Evolutionary conservation across 1,284 basidiomycete species (phyloP), one percentile per base, ranked within the genome.

Genomic region (Ceratobasidium sp.): DNA sequence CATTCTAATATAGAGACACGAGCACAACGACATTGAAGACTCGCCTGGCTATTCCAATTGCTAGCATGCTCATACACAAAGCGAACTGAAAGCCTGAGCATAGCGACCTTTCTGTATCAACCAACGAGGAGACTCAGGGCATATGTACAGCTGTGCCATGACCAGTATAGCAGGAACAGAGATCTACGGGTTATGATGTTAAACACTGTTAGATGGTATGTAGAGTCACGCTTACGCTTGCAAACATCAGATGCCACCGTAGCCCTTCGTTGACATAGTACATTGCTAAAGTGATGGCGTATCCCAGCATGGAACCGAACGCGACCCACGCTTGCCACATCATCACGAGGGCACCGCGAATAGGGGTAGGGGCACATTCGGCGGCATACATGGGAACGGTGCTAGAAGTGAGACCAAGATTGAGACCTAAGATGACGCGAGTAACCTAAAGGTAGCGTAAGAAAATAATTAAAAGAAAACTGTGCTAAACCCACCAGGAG

Each of bases 311-410:
- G 77, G 91, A 91, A 63, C 90, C 91, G 76, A 92, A 92, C 0
- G 91, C 91, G 4, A 91, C 92, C 88, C 88, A 90, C 77, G 87
- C 85, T 79, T 89, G 87, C 85, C 82, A 82, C 84, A 89, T 89
- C 91, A 92, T 92, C 50, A 91, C 91, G 9, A 94, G 84, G 0
- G 88, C 91, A 58, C 92, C 92, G 76, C 92, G 89, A 70, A 94
- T 92, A 18, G 84, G 79, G 0, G 91, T 85, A 0, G 92, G 92
- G 0, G 88, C 83, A 76, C 87, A 88, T 81, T 92, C 90, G 1
- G 89, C 91, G 1, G 88, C 86, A 76, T 88, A 91, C 21, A 88
- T 84, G 18, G 87, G 87, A 0, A 85, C 85, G 0, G 78, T 78
- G 1, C 87, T 82, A 11, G 85, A 86, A 78, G 91, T 92, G 23